Base-by-base conservation (phyloP, 345 rosid genomes). In the Stellera chamaejasme region DNA sequence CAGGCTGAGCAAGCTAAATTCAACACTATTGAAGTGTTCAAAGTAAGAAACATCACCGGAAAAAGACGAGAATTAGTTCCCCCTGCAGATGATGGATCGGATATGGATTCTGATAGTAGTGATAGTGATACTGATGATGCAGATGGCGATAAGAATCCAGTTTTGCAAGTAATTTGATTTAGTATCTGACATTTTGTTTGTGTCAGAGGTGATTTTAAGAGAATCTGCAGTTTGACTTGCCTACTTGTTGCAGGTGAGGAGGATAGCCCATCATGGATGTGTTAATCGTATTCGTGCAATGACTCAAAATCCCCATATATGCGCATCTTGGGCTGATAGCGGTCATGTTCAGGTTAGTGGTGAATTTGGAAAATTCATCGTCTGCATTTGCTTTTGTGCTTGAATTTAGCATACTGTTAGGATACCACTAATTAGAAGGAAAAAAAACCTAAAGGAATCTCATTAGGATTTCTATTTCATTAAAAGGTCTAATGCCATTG, bases 251-350 rank as follows among this genome's bases (percentile, higher is more conserved):
- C 84, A 94, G 95, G 65, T 85, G 68, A 78, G 81, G 14, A 87
- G 79, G 74, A 81, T 87, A 55, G 78, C 95, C 58, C 99, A 85
- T 66, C 81, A 82, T 62, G 95, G 99, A 49, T 83, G 79, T 71
- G 78, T 94, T 54, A 90, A 94, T 72, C 96, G 97, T 32, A 82
- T 94, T 5, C 89, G 95, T 60, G 80, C 97, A 51, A 90, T 90
- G 99, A 48, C 79, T 27, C 96, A 94, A 67, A 85, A 70, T 58
- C 84, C 99, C 55, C 92, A 90, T 58, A 83, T 94, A 47, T 87
- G 92, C 59, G 97, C 92, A 56, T 81, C 99, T 63, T 90, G 96
- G 96, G 87, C 85, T 25, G 99, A 90, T 68, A 75, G 90, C 36
- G 85, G 95, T 57, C 88, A 80, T 65, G 95, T 94, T 60, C 97